Percentiles rank a stretch among this genome's conserved stretches.
Conservation (phyloP, 441 rosid species). For the Capsella rubella region DNA sequence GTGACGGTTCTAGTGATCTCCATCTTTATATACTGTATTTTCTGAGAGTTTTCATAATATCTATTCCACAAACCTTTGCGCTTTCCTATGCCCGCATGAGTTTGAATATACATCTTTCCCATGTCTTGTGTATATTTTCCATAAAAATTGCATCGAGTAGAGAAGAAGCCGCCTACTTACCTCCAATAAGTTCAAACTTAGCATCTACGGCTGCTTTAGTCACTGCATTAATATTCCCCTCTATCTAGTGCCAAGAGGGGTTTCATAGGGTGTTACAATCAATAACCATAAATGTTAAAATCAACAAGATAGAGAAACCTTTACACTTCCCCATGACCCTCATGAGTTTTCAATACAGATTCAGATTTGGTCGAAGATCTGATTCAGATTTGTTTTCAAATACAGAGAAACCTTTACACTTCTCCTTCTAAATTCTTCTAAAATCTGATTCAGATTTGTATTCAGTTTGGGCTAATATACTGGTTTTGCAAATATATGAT, state of each 20-base stretch:
- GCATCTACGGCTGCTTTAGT: neutral
- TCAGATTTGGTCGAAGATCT: too few species aligned
- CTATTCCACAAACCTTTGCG: neutral
- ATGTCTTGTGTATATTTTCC: neutral
- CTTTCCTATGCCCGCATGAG: slow-evolving; percentile 1
- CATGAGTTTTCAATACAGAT: neutral
- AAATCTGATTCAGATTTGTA: neutral
- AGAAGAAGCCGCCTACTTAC: slow-evolving; percentile 1
- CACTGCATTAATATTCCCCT: neutral
- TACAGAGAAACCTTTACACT: too few species aligned
- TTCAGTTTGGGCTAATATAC: neutral
- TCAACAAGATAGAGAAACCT: neutral
- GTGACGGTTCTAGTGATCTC: neutral
- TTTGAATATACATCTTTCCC: neutral
- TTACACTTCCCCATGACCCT: neutral
- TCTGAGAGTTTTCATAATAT: neutral
- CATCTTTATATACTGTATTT: neutral
- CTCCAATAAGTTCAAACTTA: neutral
- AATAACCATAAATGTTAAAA: too few species aligned
- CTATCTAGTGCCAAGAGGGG: too few species aligned
- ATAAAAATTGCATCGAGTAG: neutral
- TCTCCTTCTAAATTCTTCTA: too few species aligned
- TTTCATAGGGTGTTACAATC: too few species aligned
- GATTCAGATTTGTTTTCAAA: too few species aligned
- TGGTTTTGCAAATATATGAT: neutral